Base-by-base conservation (phyloP, 352 stramenopile genomes). In the Phytophthora sp. region DNA sequence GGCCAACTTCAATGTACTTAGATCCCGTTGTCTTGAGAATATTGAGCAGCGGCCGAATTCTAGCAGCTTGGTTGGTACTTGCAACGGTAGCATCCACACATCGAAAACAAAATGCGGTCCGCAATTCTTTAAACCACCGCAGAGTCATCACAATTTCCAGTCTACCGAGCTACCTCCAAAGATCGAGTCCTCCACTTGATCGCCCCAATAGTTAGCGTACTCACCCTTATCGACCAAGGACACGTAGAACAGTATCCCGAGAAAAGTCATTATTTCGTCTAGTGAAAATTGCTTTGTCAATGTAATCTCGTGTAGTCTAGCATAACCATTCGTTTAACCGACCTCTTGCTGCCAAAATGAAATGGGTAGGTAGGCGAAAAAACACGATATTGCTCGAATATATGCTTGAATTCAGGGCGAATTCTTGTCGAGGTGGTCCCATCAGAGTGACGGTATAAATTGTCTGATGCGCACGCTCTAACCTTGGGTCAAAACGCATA, bases 181-280 rank as follows among this genome's bases (percentile, higher is more conserved):
- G 7, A 76, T 63, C 9, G 3, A 6, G 24, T 66, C 32, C 28
- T 74, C 71, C 0, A 56, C 28, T 41, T 78, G 69, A 0, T 50
- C 53, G 0, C 59, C 69, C 63, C 69, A 78, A 44, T 77, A 73
- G 53, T 69, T 73, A 1, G 54, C 20, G 30, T 59, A 64, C 28
- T 71, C 59, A 2, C 63, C 54, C 20, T 78, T 75, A 20, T 68
- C 44, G 23, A 66, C 53, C 2, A 72, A 30, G 10, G 15, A 5
- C 54, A 62, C 54, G 17, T 61, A 61, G 5, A 53, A 39, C 17
- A 50, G 1, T 12, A 42, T 31, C 4, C 51, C 27, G 12, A 50
- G 17, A 28, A 58, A 58, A 12, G 13, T 58, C 51, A 58, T 58
- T 26, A 58, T 38, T 17, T 58, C 37, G 3, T 50, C 59, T 44